Percentiles rank a stretch among this genome's conserved stretches.
Evolutionary conservation across 2,329 filamentous ascomycete species (phyloP).

Genomic region (Dothistroma septosporum): DNA sequence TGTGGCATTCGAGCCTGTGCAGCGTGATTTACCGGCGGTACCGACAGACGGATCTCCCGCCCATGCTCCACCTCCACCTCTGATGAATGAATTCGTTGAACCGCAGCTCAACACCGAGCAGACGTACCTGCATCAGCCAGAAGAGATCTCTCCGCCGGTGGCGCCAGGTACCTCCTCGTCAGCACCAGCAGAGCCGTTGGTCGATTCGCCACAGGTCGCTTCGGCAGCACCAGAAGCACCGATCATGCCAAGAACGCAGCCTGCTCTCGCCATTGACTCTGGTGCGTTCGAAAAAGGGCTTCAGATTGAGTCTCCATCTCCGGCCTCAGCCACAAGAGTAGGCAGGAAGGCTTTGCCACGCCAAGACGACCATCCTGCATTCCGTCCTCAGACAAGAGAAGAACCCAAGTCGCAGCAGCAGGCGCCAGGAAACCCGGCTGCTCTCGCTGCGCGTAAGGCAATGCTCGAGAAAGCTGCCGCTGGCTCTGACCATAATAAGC

Average conservation of each 20-base stretch:
- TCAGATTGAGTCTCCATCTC: conserved; percentile 13
- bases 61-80: neutral
- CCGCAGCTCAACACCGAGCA: neutral
- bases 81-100: neutral
- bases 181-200: conserved; percentile 6
- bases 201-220: conserved; percentile 1
- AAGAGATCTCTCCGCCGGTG: neutral
- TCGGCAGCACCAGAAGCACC: conserved; percentile 6
- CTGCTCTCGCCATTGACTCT: neutral
- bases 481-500: conserved; percentile 32
- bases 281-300: conserved; percentile 24
- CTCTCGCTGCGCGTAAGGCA: conserved; percentile 31
- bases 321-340: conserved; percentile 21
- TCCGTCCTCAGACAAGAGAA: conserved; percentile 31
- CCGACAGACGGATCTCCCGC: conserved; percentile 23
- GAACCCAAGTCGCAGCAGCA: conserved; percentile 15
- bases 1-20: conserved; percentile 3
- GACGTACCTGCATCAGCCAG: neutral
- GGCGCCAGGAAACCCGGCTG: conserved; percentile 25
- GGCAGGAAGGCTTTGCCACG: conserved; percentile 34
- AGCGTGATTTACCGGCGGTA: conserved; percentile 39
- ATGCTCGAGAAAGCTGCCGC: conserved; percentile 29
- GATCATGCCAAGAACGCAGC: conserved; percentile 6
- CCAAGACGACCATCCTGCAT: conserved; percentile 41
- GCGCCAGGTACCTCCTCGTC: neutral